phyloP scores from a whole-genome alignment of 106 monocot species.

The Hemerocallis citrina region DNA sequence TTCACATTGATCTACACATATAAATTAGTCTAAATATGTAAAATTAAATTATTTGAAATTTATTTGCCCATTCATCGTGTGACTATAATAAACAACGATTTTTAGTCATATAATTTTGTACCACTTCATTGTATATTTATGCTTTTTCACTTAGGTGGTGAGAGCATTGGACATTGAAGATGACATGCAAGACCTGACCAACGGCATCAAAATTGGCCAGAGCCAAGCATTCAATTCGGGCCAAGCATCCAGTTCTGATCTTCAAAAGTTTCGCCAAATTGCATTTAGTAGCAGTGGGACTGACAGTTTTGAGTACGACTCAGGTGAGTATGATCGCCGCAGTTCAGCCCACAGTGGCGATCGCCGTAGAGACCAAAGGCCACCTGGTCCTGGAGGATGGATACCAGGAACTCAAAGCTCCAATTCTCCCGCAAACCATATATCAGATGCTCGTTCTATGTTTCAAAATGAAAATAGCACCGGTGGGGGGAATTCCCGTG shows the following conservation, averaged over 20 bases:
- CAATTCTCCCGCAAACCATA: not conserved
- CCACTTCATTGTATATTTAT: too few relatives aligned
- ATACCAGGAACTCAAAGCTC: too few relatives aligned
- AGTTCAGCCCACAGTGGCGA: slow-evolving; percentile 19
- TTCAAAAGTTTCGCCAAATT: slow-evolving; percentile 20
- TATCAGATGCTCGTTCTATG: slow-evolving; percentile 13
- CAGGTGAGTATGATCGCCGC: slow-evolving; percentile 9
- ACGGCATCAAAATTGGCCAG: slow-evolving; percentile 31
- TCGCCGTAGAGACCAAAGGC: not conserved
- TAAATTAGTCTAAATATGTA: too few relatives aligned
- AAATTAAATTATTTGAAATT: too few relatives aligned
- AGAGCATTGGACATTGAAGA: slow-evolving; percentile 25
- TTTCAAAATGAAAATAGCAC: not conserved
- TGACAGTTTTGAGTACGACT: slow-evolving; percentile 10
- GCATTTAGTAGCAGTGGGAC: slow-evolving; percentile 13
- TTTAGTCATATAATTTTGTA: too few relatives aligned
- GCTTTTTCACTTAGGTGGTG: slow-evolving; percentile 19
- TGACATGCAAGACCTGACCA: slow-evolving; percentile 25
- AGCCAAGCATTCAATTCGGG: slow-evolving; percentile 18
- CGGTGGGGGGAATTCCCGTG: not conserved
- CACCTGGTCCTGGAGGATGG: too few relatives aligned
- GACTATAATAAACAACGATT: too few relatives aligned
- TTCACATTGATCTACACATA: too few relatives aligned
- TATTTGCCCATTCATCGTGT: too few relatives aligned
- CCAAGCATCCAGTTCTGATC: slow-evolving; percentile 17